Percentiles rank a stretch among this genome's conserved stretches.
Evolutionary conservation across 2,329 filamentous ascomycete species (phyloP).

Genomic region (Fusarium chlamydosporum): DNA sequence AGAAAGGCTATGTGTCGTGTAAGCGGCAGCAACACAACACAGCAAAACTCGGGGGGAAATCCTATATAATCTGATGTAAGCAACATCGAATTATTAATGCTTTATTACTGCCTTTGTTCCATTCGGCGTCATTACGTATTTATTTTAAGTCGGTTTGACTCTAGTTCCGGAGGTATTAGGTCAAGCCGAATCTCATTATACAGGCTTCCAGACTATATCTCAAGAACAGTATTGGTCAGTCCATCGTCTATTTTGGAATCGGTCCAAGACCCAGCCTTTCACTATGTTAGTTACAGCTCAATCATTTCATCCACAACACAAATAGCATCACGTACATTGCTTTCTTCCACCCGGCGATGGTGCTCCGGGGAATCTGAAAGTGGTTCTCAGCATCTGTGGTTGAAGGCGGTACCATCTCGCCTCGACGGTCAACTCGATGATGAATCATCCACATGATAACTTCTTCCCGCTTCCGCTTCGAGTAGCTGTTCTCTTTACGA

Average conservation of each 20-base stretch:
- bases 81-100: conserved; percentile 22
- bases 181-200: background rate
- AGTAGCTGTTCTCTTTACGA: conserved; percentile 27
- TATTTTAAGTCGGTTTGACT: too few species aligned
- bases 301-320: too few species aligned
- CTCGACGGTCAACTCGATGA: conserved; percentile 7
- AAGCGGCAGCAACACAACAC: conserved; percentile 14
- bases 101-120: background rate
- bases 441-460: conserved; percentile 27
- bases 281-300: background rate
- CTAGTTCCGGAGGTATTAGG: background rate
- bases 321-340: background rate
- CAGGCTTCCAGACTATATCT: too few species aligned
- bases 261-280: conserved; percentile 14
- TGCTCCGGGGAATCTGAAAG: conserved; percentile 29
- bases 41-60: background rate
- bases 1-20: conserved; percentile 3
- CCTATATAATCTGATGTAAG: conserved; percentile 11
- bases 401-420: conserved; percentile 21
- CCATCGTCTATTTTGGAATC: conserved; percentile 15
- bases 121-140: background rate
- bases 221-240: background rate
- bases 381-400: conserved; percentile 19
- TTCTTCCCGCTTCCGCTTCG: conserved; percentile 29
- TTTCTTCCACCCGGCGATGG: conserved; percentile 30